These are phyloP conservation scores for Trichophyton rubrum DNA, from an alignment of 2,329 filamentous ascomycete species.

Conservation along the genomic window DNA sequence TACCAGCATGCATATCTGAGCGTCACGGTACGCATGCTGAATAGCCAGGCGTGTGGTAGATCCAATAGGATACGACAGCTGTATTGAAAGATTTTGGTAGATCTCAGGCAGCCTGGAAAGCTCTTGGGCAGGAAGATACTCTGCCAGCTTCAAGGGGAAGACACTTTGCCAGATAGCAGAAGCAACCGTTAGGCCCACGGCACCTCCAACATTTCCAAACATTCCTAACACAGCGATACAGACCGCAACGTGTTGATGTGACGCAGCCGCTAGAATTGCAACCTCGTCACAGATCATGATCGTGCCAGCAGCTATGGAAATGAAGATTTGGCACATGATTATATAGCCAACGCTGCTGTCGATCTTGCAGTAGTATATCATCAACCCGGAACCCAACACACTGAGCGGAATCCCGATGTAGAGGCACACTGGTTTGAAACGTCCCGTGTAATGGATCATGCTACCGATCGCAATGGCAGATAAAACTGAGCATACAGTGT, in stretches of 20 bases:
- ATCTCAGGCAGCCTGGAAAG: slow-evolving; percentile 13
- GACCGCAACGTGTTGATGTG: slow-evolving; percentile 40
- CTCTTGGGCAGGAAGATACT: slow-evolving; percentile 14
- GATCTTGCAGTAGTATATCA: slow-evolving; percentile 42
- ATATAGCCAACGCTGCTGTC: slow-evolving; percentile 37
- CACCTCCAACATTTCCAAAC: slow-evolving; percentile 19
- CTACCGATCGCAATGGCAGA: neutral
- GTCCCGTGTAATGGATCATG: slow-evolving; percentile 35
- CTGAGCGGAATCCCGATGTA: slow-evolving; percentile 39
- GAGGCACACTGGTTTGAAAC: slow-evolving; percentile 39
- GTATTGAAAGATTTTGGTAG: slow-evolving; percentile 16
- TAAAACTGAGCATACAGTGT: slow-evolving; percentile 36
- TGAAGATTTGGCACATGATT: slow-evolving; percentile 41
- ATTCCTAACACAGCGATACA: slow-evolving; percentile 19
- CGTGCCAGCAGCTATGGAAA: slow-evolving; percentile 39
- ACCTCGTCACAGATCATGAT: slow-evolving; percentile 43
- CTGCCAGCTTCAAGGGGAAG: slow-evolving; percentile 13
- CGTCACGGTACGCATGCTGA: slow-evolving; percentile 34
- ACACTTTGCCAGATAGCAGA: slow-evolving; percentile 22
- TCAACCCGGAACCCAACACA: slow-evolving; percentile 38
- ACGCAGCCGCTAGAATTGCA: slow-evolving; percentile 42
- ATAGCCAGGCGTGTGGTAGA: slow-evolving; percentile 32
- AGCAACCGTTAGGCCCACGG: slow-evolving; percentile 19
- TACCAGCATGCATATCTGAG: slow-evolving; percentile 32
- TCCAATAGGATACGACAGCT: slow-evolving; percentile 26